Conservation (phyloP, 208 protist genomes). For the Tritrichomonas foetus region DNA sequence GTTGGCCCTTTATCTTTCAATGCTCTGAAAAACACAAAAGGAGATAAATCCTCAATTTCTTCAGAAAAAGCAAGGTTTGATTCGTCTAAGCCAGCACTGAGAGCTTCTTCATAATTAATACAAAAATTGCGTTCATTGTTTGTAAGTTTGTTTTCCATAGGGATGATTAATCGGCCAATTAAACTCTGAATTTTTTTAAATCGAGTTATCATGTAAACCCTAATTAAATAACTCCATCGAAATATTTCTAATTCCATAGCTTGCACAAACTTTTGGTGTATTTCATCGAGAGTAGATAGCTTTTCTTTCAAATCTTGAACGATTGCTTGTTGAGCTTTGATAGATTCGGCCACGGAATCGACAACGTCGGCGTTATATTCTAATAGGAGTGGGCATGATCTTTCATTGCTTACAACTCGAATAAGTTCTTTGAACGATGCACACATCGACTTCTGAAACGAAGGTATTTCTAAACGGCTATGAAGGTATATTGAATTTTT, state of each 20-base stretch:
- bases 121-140: background rate
- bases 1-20: background rate
- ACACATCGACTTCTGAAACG: too few relatives aligned
- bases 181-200: background rate
- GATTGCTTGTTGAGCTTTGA: background rate
- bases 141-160: background rate
- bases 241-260: constrained; percentile 9
- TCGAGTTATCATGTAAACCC: background rate
- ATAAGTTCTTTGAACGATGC: too few relatives aligned
- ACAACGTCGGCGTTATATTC: too few relatives aligned
- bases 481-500: too few relatives aligned
- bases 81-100: background rate
- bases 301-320: background rate
- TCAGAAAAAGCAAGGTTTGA: background rate
- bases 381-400: too few relatives aligned
- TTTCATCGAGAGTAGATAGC: background rate
- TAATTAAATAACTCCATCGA: background rate
- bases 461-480: too few relatives aligned
- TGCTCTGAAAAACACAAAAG: background rate
- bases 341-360: too few relatives aligned
- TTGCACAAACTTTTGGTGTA: background rate
- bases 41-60: background rate
- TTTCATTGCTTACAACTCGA: too few relatives aligned
- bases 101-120: background rate
- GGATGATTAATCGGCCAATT: background rate